Conservation (phyloP, 2,329 filamentous ascomycete species). For the Seiridium cupressi region DNA sequence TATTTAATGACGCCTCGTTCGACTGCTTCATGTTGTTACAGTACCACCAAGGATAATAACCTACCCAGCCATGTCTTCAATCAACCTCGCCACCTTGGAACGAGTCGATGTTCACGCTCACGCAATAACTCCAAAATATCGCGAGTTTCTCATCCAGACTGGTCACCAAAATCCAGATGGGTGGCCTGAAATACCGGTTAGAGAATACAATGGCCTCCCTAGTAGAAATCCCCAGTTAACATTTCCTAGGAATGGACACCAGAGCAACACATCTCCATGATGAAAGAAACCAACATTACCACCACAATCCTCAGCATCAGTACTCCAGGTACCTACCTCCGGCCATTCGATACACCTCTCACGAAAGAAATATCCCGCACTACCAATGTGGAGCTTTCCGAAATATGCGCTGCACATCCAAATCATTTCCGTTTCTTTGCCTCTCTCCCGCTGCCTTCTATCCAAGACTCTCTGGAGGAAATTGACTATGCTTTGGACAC, state of each 20-base stretch:
- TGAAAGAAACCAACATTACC: conserved; percentile 4
- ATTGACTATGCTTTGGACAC: not conserved
- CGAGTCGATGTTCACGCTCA: conserved; percentile 2
- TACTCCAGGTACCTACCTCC: conserved; percentile 1
- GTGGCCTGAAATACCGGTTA: not conserved
- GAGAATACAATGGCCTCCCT: not conserved
- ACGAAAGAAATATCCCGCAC: not conserved
- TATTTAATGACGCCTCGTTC: too few relatives aligned
- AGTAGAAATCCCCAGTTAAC: not conserved
- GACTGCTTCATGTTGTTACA: too few relatives aligned
- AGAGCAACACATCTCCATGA: not conserved
- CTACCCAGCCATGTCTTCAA: not conserved
- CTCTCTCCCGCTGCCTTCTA: not conserved
- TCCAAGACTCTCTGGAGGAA: not conserved
- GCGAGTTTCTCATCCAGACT: not conserved
- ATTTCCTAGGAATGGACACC: conserved; percentile 1
- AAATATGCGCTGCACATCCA: conserved; percentile 1
- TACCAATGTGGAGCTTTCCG: not conserved
- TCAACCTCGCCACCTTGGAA: not conserved
- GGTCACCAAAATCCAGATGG: conserved; percentile 3
- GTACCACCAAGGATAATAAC: not conserved
- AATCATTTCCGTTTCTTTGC: conserved; percentile 4
- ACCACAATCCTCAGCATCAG: conserved; percentile 1
- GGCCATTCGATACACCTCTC: not conserved
- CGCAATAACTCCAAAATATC: not conserved